A percentile compares a stretch with the other conserved stretches of the same genome.
phyloP scores from a whole-genome alignment of 371 early-diverging fungal species.

The Syncephalastrum racemosum region DNA sequence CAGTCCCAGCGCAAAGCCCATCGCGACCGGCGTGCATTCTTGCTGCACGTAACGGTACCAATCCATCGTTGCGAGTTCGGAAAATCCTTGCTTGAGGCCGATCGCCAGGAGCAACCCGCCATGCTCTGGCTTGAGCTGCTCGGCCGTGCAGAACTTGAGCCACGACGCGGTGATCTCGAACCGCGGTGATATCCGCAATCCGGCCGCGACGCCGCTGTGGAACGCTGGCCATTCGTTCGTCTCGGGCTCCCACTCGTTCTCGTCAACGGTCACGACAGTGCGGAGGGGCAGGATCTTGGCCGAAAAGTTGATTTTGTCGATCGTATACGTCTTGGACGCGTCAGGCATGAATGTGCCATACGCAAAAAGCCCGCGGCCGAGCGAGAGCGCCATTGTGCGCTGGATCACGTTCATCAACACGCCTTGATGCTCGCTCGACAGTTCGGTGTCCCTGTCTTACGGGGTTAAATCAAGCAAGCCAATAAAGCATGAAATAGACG shows the following conservation, averaged over 20 bases:
- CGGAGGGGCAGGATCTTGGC: constrained; percentile 67
- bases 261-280: constrained; percentile 53
- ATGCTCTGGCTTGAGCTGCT: constrained; percentile 54
- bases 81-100: constrained; percentile 77
- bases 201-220: constrained; percentile 85
- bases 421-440: constrained; percentile 49
- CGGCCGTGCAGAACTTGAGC: constrained; percentile 71
- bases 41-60: constrained; percentile 67
- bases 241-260: constrained; percentile 41
- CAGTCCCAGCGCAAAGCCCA: constrained; percentile 77
- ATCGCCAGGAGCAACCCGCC: constrained; percentile 84
- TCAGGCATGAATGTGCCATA: constrained; percentile 61
- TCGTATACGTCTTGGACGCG: constrained; percentile 52
- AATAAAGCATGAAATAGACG: constrained; percentile 8
- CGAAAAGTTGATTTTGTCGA: constrained; percentile 55
- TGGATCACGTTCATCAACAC: constrained; percentile 50
- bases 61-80: constrained; percentile 58
- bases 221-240: constrained; percentile 79
- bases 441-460: constrained; percentile 43
- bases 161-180: constrained; percentile 68
- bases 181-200: constrained; percentile 65
- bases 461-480: not conserved
- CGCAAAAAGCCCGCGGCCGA: constrained; percentile 69
- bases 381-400: constrained; percentile 66
- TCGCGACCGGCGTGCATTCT: constrained; percentile 61